Evolutionary conservation across 1,139 yeast genomes (phyloP).

Genomic region (Diutina siamensis): DNA sequence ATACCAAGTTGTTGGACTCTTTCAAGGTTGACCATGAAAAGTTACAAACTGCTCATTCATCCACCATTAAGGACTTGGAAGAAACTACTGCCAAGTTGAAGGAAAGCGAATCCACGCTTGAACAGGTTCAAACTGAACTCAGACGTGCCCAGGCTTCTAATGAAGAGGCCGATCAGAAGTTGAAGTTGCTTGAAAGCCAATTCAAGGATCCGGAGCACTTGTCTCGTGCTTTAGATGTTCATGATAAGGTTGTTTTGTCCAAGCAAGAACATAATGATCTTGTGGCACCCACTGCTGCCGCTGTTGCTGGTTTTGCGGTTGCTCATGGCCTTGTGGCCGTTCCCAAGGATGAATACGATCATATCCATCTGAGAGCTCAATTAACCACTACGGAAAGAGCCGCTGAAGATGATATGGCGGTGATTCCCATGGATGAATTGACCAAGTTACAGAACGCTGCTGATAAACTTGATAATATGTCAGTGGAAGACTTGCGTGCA

Average conservation of each 20-base stretch:
- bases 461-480: neutral
- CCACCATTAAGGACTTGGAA: neutral
- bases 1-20: neutral
- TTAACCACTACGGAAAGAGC: constrained; percentile 13
- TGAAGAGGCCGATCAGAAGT: neutral
- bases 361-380: neutral
- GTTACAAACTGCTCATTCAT: neutral
- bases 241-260: constrained; percentile 1
- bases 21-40: neutral
- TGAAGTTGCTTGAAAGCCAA: neutral
- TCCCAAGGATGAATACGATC: neutral
- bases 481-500: neutral
- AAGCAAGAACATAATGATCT: neutral
- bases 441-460: neutral
- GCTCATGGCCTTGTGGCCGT: neutral
- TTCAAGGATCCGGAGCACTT: neutral
- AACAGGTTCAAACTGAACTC: neutral
- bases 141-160: neutral
- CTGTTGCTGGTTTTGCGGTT: neutral
- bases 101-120: neutral
- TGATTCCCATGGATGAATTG: constrained; percentile 15
- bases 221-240: neutral
- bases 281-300: neutral
- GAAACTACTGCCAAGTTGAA: neutral
- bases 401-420: constrained; percentile 16